Base-by-base conservation (phyloP, 371 early-diverging fungal genomes). In the Apophysomyces elegans region DNA sequence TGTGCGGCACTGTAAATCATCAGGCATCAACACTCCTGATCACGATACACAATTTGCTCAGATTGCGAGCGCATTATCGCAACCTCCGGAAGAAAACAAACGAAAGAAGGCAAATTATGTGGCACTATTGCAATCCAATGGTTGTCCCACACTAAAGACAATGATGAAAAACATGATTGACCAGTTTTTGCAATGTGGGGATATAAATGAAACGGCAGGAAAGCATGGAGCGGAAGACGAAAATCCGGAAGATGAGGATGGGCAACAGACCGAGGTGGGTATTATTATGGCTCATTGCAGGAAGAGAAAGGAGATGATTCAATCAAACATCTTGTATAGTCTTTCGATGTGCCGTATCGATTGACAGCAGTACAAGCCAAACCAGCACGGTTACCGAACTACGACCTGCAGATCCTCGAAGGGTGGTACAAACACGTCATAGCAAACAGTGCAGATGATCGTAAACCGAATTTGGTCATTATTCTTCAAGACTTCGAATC, bases 401-500 rank as follows among this genome's bases (percentile, higher is more conserved):
- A 87, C 62, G 90, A 91, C 62, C 82, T 90, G 74, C 81, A 86
- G 61, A 75, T 83, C 46, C 74, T 90, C 32, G 83, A 84, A 59
- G 85, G 82, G 56, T 93, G 91, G 93, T 90, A 87, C 60, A 71
- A 66, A 57, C 75, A 84, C 47, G 56, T 80, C 8, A 62, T 56
- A 13, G 26, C 47, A 8, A 50, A 5, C 5, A 46, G 58, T 11
- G 56, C 41, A 21, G 46, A 62, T 43, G 56, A 56, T 54, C 54
- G 38, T 11, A 58, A 50, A 4, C 75, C 84, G 0, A 88, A 83
- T 7, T 65, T 93, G 1, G 92, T 94, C 1, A 75, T 95, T 14
- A 86, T 95, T 16, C 65, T 96, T 26, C 92, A 94, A 66, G 96
- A 96, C 68, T 89, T 96, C 69, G 96, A 96, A 68, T 83, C 90